A percentile compares a stretch with the other conserved stretches of the same genome.
These are phyloP conservation scores for Pythium guiyangense DNA, from an alignment of 352 stramenopile species.

Conservation along the genomic window DNA sequence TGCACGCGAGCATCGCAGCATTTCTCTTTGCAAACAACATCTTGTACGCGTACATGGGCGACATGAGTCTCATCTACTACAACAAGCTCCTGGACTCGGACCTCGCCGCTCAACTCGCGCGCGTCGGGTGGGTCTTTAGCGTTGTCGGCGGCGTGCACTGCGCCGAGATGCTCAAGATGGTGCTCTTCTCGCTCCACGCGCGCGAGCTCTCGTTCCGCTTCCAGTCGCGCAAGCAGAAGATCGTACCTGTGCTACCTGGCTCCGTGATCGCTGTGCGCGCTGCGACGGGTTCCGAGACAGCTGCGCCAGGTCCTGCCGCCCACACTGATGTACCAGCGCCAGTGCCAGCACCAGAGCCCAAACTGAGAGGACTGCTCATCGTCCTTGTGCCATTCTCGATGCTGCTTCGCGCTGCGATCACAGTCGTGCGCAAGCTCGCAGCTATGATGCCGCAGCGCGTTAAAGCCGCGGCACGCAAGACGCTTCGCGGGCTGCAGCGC, in stretches of 20 bases:
- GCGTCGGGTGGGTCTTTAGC: constrained; percentile 24
- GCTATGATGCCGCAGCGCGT: constrained; percentile 3
- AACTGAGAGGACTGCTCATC: background rate
- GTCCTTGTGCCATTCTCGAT: background rate
- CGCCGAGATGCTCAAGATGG: constrained; percentile 28
- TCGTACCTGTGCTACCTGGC: constrained; percentile 7
- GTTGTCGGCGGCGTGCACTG: constrained; percentile 18
- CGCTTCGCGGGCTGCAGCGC: background rate
- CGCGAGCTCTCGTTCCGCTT: constrained; percentile 20
- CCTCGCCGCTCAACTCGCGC: constrained; percentile 18
- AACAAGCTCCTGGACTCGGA: constrained; percentile 36
- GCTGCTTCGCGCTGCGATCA: background rate
- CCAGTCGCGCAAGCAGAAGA: constrained; percentile 9
- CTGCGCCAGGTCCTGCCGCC: background rate
- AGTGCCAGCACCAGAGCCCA: background rate
- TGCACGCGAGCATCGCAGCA: constrained; percentile 17
- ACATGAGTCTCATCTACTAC: constrained; percentile 32
- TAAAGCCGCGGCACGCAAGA: background rate
- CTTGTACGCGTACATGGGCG: constrained; percentile 24
- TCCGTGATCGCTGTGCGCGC: constrained; percentile 6
- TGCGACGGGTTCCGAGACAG: background rate
- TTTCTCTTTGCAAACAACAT: constrained; percentile 24
- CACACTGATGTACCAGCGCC: background rate
- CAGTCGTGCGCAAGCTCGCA: background rate
- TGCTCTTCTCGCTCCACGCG: constrained; percentile 19